phyloP scores from a whole-genome alignment of 2,329 filamentous ascomycete genomes.

The Orbilia javanica region DNA sequence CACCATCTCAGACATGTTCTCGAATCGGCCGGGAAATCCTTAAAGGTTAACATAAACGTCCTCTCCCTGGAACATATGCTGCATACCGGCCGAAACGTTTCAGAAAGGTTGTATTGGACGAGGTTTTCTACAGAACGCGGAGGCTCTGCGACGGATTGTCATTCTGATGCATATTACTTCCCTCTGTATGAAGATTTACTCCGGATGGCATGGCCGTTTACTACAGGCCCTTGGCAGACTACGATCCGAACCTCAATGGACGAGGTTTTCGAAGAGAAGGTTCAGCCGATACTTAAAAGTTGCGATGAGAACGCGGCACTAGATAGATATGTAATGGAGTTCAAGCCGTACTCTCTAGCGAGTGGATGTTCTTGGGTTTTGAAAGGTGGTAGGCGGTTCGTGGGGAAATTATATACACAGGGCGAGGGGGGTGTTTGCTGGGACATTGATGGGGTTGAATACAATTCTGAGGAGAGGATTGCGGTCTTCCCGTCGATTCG shows the following conservation, averaged over 20 bases:
- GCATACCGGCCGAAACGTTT: not conserved
- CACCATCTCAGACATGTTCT: constrained; percentile 1
- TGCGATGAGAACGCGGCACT: not conserved
- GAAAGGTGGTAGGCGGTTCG: not conserved
- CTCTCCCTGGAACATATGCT: not conserved
- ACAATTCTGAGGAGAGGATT: not conserved
- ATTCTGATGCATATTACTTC: not conserved
- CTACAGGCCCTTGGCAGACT: not conserved
- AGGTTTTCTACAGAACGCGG: not conserved
- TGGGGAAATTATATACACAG: not conserved
- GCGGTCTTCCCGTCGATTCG: not conserved
- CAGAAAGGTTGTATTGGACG: not conserved
- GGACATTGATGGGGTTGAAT: not conserved
- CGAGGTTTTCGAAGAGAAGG: not conserved
- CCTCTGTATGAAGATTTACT: not conserved
- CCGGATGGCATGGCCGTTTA: constrained; percentile 14
- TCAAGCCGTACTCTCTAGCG: not conserved
- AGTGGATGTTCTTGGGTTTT: constrained; percentile 14
- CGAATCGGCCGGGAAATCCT: not conserved
- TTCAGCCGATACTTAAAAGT: not conserved
- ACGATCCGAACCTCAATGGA: not conserved
- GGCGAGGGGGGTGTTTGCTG: not conserved
- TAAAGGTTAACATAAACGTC: not conserved
- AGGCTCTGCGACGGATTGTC: not conserved
- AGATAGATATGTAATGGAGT: not conserved